Conservation (phyloP, 2,329 filamentous ascomycete genomes). For the Diaporthe eres region DNA sequence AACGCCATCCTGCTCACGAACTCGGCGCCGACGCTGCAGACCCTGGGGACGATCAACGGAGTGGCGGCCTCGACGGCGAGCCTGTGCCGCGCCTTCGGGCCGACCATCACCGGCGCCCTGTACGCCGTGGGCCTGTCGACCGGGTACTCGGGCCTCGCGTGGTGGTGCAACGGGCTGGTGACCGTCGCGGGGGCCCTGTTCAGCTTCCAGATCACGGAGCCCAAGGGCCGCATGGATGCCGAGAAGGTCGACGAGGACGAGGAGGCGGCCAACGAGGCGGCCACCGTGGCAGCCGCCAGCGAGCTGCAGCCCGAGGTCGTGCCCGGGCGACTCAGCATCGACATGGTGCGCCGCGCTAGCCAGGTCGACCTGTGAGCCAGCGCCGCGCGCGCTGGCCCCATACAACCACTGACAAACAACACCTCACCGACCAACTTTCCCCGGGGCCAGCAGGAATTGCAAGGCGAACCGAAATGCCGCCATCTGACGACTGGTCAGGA, state of each 20-base stretch:
- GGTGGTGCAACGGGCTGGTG: slow-evolving; percentile 90
- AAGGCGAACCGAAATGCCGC: slow-evolving; percentile 9
- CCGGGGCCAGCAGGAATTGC: slow-evolving; percentile 14
- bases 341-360: slow-evolving; percentile 41
- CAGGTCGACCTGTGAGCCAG: slow-evolving; percentile 39
- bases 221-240: slow-evolving; percentile 59
- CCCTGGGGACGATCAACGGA: slow-evolving; percentile 93
- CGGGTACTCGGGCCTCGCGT: slow-evolving; percentile 89
- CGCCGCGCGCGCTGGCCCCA: neutral
- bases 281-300: slow-evolving; percentile 39
- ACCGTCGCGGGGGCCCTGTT: slow-evolving; percentile 81
- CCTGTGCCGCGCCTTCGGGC: slow-evolving; percentile 88
- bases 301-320: slow-evolving; percentile 43
- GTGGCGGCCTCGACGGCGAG: slow-evolving; percentile 93
- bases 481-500: slow-evolving; percentile 29
- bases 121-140: slow-evolving; percentile 84
- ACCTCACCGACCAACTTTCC: neutral
- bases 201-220: slow-evolving; percentile 82
- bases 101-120: slow-evolving; percentile 87
- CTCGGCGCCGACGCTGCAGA: slow-evolving; percentile 84
- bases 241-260: slow-evolving; percentile 55
- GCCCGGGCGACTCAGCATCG: slow-evolving; percentile 41
- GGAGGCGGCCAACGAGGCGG: slow-evolving; percentile 53
- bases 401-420: neutral
- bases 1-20: slow-evolving; percentile 92